phyloP scores from a whole-genome alignment of 495 filamentous ascomycete species.

The Apodospora peruviana region DNA sequence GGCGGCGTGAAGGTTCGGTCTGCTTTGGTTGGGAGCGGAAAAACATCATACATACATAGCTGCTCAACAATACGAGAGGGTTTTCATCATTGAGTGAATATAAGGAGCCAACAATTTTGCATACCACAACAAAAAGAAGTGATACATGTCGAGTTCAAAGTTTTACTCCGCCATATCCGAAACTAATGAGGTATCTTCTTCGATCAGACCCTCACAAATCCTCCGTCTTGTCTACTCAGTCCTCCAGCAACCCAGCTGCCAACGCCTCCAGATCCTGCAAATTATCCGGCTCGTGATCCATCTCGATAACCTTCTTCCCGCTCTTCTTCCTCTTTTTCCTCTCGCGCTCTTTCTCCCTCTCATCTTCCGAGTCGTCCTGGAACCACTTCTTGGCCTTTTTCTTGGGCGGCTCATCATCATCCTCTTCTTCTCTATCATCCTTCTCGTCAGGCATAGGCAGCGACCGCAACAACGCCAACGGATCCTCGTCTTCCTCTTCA shows the following conservation, averaged over 20 bases:
- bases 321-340: constrained; percentile 41
- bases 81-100: too few species aligned
- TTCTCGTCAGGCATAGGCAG: constrained; percentile 41
- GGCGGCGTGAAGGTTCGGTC: too few species aligned
- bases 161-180: too few species aligned
- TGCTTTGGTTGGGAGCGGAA: too few species aligned
- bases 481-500: constrained; percentile 37
- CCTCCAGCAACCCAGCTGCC: constrained; percentile 74
- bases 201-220: not conserved
- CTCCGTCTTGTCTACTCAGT: constrained; percentile 12
- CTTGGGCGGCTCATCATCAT: constrained; percentile 29
- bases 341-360: constrained; percentile 33
- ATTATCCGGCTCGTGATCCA: constrained; percentile 66
- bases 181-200: not conserved
- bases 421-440: constrained; percentile 14
- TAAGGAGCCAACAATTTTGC: too few species aligned
- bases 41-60: too few species aligned
- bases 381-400: constrained; percentile 47
- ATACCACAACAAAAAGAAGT: too few species aligned
- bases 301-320: constrained; percentile 45
- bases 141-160: too few species aligned
- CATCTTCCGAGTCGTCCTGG: constrained; percentile 42
- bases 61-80: too few species aligned
- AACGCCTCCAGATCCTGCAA: constrained; percentile 85
- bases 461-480: constrained; percentile 44